Conservation (phyloP, 768 basidiomycete species). For the Candolleomyces eurysporus region DNA sequence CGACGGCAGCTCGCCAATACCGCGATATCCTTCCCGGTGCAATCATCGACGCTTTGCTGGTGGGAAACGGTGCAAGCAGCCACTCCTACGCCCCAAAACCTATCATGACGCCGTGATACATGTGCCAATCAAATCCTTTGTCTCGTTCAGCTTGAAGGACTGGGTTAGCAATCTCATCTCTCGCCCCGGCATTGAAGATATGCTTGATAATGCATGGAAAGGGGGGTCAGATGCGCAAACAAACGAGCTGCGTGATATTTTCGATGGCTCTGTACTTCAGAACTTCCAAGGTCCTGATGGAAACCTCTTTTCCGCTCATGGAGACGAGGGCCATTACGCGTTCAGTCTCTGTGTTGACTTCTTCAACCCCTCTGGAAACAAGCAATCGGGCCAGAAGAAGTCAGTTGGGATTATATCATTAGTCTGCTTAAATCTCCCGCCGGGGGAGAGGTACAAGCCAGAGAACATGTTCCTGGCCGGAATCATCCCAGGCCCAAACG, state of each 20-base stretch:
- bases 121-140: conserved; percentile 18
- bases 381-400: conserved; percentile 22
- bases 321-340: conserved; percentile 18
- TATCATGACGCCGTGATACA: not conserved
- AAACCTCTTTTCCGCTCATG: conserved; percentile 16
- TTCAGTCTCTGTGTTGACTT: conserved; percentile 32
- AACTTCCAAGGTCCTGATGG: conserved; percentile 24
- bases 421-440: conserved; percentile 35
- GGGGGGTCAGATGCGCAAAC: not conserved
- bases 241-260: conserved; percentile 21
- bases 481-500: conserved; percentile 39
- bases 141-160: conserved; percentile 17
- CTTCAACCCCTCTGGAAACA: conserved; percentile 35
- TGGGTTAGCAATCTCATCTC: conserved; percentile 26
- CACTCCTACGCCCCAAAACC: conserved; percentile 3
- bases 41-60: conserved; percentile 4
- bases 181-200: conserved; percentile 21
- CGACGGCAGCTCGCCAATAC: conserved; percentile 1
- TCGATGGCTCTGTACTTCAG: conserved; percentile 22
- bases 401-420: conserved; percentile 28
- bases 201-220: conserved; percentile 21
- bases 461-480: conserved; percentile 40
- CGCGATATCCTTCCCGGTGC: conserved; percentile 13
- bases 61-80: conserved; percentile 7
- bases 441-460: conserved; percentile 22